Percentiles rank a stretch among this genome's conserved stretches.
Evolutionary conservation across 148 eudicot species (phyloP).

Genomic region (Cornus controversa): DNA sequence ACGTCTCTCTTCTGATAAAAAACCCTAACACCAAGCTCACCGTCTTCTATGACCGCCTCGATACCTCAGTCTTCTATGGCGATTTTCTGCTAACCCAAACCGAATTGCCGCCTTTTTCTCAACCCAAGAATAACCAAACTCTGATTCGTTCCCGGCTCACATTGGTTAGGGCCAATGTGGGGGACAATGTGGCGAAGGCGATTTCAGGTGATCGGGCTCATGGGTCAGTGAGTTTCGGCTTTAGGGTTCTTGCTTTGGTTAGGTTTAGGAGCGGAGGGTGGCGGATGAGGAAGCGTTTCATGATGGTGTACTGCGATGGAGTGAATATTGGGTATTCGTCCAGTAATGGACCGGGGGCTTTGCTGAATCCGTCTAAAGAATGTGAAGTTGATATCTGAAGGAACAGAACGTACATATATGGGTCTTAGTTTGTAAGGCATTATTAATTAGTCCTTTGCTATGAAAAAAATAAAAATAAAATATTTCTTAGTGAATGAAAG

Average conservation of each 20-base stretch:
- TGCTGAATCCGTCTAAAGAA: constrained; percentile 9
- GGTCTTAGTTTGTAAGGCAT: not conserved
- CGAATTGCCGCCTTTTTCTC: constrained; percentile 17
- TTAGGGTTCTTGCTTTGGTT: constrained; percentile 14
- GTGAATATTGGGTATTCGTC: constrained; percentile 12
- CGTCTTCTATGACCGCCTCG: constrained; percentile 16
- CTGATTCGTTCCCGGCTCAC: not conserved
- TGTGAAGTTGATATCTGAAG: constrained; percentile 2
- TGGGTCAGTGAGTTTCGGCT: constrained; percentile 15
- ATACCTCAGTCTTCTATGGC: constrained; percentile 1
- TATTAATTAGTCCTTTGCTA: not conserved
- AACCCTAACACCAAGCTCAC: constrained; percentile 18
- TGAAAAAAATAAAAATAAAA: not conserved
- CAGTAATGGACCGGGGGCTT: constrained; percentile 4
- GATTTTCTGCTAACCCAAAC: not conserved
- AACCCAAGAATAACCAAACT: not conserved
- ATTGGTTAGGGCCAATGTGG: constrained; percentile 2
- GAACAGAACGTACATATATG: not conserved
- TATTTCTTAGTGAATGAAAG: not conserved
- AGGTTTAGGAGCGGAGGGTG: constrained; percentile 18
- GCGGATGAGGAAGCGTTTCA: constrained; percentile 1
- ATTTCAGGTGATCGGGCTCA: not conserved
- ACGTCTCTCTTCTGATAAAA: not conserved
- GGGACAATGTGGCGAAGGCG: not conserved
- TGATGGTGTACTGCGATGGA: constrained; percentile 22